Conservation (phyloP, 2,329 filamentous ascomycete species). For the Orbilia blumenaviensis region DNA sequence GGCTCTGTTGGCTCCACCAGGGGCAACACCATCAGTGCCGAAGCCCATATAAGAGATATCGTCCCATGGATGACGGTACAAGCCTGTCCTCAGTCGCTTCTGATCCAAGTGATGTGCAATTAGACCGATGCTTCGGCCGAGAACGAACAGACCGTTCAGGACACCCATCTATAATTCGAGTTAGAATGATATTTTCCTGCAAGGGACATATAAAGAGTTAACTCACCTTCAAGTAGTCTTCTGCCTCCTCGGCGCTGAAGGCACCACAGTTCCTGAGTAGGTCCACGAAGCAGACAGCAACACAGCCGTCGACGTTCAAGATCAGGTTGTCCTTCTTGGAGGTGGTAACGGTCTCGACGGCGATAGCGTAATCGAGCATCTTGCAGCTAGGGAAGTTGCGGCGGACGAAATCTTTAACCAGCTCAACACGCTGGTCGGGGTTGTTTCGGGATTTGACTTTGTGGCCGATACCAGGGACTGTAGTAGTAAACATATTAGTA, state of each 20-base stretch:
- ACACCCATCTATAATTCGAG: slow-evolving; percentile 77
- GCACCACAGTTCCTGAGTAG: slow-evolving; percentile 97
- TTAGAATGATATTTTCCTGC: neutral
- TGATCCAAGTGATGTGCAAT: slow-evolving; percentile 99
- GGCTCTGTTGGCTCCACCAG: slow-evolving; percentile 83
- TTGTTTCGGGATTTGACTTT: slow-evolving; percentile 99
- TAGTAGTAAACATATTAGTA: slow-evolving; percentile 57
- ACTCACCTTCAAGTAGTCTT: slow-evolving; percentile 83
- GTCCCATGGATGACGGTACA: slow-evolving; percentile 99
- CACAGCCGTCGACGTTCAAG: slow-evolving; percentile 96
- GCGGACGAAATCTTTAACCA: slow-evolving; percentile 98
- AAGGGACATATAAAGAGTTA: neutral
- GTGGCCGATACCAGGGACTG: slow-evolving; percentile 95
- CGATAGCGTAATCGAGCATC: slow-evolving; percentile 97
- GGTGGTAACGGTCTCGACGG: slow-evolving; percentile 96
- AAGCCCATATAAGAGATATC: slow-evolving; percentile 96
- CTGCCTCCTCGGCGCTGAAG: slow-evolving; percentile 93
- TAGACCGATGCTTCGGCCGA: slow-evolving; percentile 95
- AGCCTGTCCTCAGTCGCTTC: slow-evolving; percentile 97
- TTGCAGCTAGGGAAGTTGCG: slow-evolving; percentile 98
- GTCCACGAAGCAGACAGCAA: slow-evolving; percentile 98
- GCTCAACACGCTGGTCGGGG: slow-evolving; percentile 98
- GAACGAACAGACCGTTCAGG: slow-evolving; percentile 97
- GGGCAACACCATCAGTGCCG: slow-evolving; percentile 74
- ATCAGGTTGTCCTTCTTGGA: slow-evolving; percentile 99